These are phyloP conservation scores for Aspergillus ustus DNA, from an alignment of 2,329 filamentous ascomycete genomes.

Conservation along the genomic window DNA sequence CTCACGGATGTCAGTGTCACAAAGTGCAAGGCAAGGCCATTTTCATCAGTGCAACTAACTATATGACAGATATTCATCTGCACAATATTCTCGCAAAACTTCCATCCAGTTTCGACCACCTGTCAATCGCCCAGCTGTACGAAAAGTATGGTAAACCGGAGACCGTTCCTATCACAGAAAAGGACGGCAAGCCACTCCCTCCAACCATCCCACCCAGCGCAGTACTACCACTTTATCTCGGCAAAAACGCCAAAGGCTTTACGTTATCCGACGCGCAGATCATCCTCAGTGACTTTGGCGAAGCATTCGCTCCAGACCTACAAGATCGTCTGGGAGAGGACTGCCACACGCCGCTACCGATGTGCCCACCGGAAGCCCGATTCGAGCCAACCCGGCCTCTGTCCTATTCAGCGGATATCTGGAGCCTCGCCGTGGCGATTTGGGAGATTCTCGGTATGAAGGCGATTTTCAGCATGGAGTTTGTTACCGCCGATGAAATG, in stretches of 20 bases:
- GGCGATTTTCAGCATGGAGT: conserved; percentile 26
- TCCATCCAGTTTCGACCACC: conserved; percentile 30
- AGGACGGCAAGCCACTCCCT: conserved; percentile 29
- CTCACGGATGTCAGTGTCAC: conserved; percentile 33
- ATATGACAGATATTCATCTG: conserved; percentile 35
- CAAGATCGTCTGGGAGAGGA: conserved; percentile 28
- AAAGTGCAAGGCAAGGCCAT: not conserved
- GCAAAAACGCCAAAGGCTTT: conserved; percentile 35
- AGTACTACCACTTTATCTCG: conserved; percentile 28
- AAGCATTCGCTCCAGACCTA: conserved; percentile 24
- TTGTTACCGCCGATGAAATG: conserved; percentile 23
- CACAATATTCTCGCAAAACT: conserved; percentile 32
- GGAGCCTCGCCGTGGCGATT: conserved; percentile 31
- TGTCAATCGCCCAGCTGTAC: conserved; percentile 39
- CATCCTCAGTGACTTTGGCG: conserved; percentile 39
- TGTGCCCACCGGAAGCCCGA: conserved; percentile 23
- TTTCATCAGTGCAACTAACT: not conserved
- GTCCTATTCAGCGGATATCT: conserved; percentile 33
- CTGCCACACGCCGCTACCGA: conserved; percentile 26
- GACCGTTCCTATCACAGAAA: conserved; percentile 29
- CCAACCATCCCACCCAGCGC: conserved; percentile 34
- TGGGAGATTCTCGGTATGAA: conserved; percentile 37
- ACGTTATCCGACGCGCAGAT: conserved; percentile 32
- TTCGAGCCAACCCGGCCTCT: conserved; percentile 22
- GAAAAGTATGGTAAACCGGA: conserved; percentile 36